Conservation (phyloP, 495 filamentous ascomycete genomes). For the Tuber calosporum region DNA sequence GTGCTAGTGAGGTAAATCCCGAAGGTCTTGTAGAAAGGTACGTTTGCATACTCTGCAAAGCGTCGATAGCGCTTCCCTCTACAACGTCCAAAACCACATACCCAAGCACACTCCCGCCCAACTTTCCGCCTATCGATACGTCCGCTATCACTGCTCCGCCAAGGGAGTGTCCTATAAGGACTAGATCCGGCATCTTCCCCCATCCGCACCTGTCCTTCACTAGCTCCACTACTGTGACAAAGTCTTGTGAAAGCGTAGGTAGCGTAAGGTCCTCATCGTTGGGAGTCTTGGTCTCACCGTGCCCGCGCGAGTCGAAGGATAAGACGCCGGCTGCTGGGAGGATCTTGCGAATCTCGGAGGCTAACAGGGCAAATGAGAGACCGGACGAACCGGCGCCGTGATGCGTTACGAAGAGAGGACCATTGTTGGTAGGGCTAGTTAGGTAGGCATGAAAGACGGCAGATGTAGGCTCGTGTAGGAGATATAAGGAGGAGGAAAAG, state of each 20-base stretch:
- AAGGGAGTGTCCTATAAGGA: conserved; percentile 89
- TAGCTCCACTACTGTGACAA: conserved; percentile 60
- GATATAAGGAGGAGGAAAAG: conserved; percentile 49
- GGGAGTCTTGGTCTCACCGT: conserved; percentile 62
- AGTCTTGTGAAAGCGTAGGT: conserved; percentile 62
- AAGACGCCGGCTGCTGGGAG: conserved; percentile 77
- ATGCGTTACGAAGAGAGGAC: conserved; percentile 80
- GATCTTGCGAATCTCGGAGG: conserved; percentile 64
- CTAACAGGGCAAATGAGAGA: conserved; percentile 76
- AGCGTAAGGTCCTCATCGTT: conserved; percentile 56
- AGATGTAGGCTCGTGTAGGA: conserved; percentile 27
- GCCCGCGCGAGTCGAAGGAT: conserved; percentile 74
- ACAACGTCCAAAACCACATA: conserved; percentile 94
- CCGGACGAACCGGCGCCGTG: conserved; percentile 87
- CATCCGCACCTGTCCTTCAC: conserved; percentile 61
- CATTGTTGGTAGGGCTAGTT: conserved; percentile 52
- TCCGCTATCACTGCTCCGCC: conserved; percentile 93
- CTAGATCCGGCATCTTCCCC: conserved; percentile 61
- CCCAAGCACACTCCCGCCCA: conserved; percentile 65
- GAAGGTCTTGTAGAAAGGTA: conserved; percentile 79
- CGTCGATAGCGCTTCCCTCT: conserved; percentile 79
- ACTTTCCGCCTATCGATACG: conserved; percentile 57
- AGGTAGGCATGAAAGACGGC: conserved; percentile 80
- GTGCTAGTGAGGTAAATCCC: conserved; percentile 63
- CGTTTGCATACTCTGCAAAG: conserved; percentile 87